phyloP scores from a whole-genome alignment of 2,329 filamentous ascomycete species.

The Fusarium bulbicola region DNA sequence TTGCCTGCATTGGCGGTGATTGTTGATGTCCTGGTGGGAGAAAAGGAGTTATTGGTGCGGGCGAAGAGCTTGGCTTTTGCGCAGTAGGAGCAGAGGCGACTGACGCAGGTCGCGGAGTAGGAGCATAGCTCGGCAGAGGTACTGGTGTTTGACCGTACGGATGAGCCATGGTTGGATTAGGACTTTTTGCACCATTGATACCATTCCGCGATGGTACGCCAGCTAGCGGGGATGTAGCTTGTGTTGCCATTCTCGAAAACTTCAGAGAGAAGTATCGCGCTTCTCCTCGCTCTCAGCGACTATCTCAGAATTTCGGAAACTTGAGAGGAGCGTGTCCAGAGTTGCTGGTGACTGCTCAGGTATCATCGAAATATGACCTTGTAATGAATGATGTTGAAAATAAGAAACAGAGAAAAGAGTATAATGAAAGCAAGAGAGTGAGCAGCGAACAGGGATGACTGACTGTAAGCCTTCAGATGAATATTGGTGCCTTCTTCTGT shows the following conservation, averaged over 20 bases:
- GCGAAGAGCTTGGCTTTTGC: background rate
- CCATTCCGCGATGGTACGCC: constrained; percentile 4
- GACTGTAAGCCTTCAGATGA: background rate
- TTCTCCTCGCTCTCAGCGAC: background rate
- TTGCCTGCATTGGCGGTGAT: constrained; percentile 18
- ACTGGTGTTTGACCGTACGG: constrained; percentile 5
- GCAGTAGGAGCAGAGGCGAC: background rate
- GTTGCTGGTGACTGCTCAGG: background rate
- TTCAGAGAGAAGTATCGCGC: constrained; percentile 6
- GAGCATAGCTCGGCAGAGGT: constrained; percentile 16
- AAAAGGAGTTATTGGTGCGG: constrained; percentile 1
- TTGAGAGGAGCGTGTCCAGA: constrained; percentile 14
- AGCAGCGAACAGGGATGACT: background rate
- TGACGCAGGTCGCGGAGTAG: background rate
- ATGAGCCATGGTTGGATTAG: background rate
- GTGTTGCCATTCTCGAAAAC: constrained; percentile 16
- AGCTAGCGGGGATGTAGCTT: background rate
- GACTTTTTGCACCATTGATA: constrained; percentile 12
- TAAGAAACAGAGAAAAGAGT: background rate
- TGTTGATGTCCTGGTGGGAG: constrained; percentile 2
- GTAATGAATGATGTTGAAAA: background rate
- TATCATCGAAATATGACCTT: background rate
- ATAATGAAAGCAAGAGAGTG: background rate
- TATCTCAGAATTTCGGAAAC: background rate
- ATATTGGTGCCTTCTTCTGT: background rate